These are phyloP conservation scores for Thermochaetoides thermophila DNA, from an alignment of 495 filamentous ascomycete genomes.

Conservation along the genomic window DNA sequence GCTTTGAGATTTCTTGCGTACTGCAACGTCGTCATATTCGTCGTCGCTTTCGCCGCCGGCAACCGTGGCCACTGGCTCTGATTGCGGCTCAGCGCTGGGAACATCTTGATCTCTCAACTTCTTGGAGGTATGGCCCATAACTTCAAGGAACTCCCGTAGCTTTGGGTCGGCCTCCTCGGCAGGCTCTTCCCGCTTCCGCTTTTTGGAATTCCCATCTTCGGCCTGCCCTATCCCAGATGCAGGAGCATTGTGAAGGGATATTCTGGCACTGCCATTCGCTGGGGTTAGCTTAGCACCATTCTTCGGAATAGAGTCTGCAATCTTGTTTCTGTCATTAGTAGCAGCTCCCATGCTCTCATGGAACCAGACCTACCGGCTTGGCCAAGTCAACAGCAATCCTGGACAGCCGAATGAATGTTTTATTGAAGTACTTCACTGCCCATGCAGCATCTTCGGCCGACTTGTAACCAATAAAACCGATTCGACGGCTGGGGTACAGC, in stretches of 20 bases:
- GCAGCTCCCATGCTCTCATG: slow-evolving; percentile 1
- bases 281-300: slow-evolving; percentile 6
- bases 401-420: slow-evolving; percentile 90
- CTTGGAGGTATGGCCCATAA: slow-evolving; percentile 43
- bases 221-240: slow-evolving; percentile 6
- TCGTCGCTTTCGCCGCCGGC: slow-evolving; percentile 43
- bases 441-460: slow-evolving; percentile 59
- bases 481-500: slow-evolving; percentile 71
- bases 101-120: slow-evolving; percentile 14
- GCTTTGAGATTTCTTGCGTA: too few relatives aligned
- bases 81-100: slow-evolving; percentile 6
- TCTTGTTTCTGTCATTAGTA: slow-evolving; percentile 14
- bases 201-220: slow-evolving; percentile 17
- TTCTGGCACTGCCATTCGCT: slow-evolving; percentile 5
- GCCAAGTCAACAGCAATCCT: slow-evolving; percentile 86
- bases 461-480: slow-evolving; percentile 94
- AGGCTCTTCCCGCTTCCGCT: slow-evolving; percentile 42
- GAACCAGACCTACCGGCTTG: slow-evolving; percentile 46
- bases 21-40: slow-evolving; percentile 48
- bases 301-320: slow-evolving; percentile 12
- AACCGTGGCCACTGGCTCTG: too few relatives aligned
- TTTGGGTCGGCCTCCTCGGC: slow-evolving; percentile 50
- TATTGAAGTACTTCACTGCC: slow-evolving; percentile 90
- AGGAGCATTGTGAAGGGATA: slow-evolving; percentile 1
- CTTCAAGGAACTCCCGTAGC: slow-evolving; percentile 71